Base-by-base conservation (phyloP, 2,329 filamentous ascomycete species). In the Fusarium lateritium region DNA sequence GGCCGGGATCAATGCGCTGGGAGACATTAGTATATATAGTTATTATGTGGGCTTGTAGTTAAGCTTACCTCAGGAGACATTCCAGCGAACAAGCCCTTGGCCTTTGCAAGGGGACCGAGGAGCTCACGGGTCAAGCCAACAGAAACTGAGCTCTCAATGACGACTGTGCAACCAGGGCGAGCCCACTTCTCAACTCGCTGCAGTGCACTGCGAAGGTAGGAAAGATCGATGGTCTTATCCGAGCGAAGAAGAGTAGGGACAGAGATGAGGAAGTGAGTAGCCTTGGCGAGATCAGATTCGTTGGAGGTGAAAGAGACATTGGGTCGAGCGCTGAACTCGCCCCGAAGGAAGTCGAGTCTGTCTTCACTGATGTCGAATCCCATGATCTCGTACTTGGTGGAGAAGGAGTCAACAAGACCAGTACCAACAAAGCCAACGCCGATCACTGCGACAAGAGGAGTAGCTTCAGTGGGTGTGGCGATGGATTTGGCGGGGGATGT, bases 81-180 rank as follows among this genome's bases (percentile, higher is more conserved):
- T 42, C 83, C 83, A 4, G 78, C 81, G 36, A 79, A 80, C 50
- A 85, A 80, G 9, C 81, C 78, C n/a, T 75, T 77, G 13, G 74
- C 65, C 24, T 76, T 62, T 4, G 81, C 82, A 45, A 86, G 73
- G 3, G 83, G 82, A 0, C 80, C 82, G 11, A 87, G 80, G 2
- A 87, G 78, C 19, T 80, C 60, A n/a, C 85, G 78, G 1, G 85
- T 87, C 80, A 84, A 84, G n/a, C 84, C 85, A 15, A 87, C 82
- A 14, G 84, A 81, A 17, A 87, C 84, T 4, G 82, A 84, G 58
- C 82, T 85, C 71, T 87, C 85, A 34, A 87, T 81, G 28, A 87
- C 82, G 13, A 86, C 79, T 3, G 81, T 83, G 1, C 80, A 79
- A 1, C 84, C 84, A 7, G 76, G 77, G 2, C 79, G 76, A 5